phyloP scores from a whole-genome alignment of 495 filamentous ascomycete species.

The Tetracladium marchalianum region DNA sequence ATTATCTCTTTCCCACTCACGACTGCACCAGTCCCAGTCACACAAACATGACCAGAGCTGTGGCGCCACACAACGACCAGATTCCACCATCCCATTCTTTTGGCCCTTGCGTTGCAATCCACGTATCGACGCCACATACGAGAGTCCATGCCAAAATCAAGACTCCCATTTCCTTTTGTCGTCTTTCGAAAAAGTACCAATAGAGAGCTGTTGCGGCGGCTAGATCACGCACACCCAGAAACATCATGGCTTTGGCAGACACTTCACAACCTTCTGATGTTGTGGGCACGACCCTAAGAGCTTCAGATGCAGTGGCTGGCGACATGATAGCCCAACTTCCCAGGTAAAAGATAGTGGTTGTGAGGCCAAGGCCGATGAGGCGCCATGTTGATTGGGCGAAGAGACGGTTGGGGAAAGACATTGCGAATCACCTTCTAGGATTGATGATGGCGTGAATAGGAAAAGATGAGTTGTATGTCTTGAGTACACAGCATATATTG shows the following conservation, averaged over 20 bases:
- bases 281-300: neutral
- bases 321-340: neutral
- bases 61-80: neutral
- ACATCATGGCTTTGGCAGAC: neutral
- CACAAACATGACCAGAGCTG: neutral
- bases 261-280: neutral
- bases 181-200: neutral
- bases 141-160: neutral
- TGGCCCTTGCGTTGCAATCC: neutral
- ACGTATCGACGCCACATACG: neutral
- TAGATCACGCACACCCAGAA: neutral
- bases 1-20: constrained; percentile 9
- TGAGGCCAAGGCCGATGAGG: neutral
- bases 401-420: neutral
- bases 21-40: neutral
- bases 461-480: too few species aligned
- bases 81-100: neutral
- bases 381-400: neutral
- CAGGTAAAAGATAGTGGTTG: neutral
- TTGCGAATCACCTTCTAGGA: neutral
- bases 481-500: too few species aligned
- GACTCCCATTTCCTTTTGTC: neutral
- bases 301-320: neutral
- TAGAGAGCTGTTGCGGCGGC: neutral
- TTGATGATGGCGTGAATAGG: too few species aligned